Percentiles rank a stretch among this genome's conserved stretches.
These are phyloP conservation scores for Chlorella sp. DNA, from an alignment of 139 green algal species.

Conservation along the genomic window DNA sequence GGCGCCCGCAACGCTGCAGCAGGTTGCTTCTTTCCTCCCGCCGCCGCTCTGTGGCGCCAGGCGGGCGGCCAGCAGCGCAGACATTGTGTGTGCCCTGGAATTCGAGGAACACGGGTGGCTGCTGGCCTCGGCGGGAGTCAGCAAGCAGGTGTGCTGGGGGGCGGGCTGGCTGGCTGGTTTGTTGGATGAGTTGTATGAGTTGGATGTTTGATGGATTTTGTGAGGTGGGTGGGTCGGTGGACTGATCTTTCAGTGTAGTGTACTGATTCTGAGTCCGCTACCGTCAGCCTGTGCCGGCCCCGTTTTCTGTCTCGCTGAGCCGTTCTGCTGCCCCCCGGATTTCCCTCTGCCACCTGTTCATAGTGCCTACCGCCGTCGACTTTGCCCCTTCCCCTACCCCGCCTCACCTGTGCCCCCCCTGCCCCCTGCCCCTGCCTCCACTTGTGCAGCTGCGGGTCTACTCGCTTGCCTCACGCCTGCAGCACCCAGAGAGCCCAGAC, in stretches of 20 bases:
- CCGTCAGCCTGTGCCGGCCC: neutral
- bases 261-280: neutral
- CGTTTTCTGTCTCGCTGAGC: neutral
- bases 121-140: constrained; percentile 67
- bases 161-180: neutral
- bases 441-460: constrained; percentile 52
- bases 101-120: constrained; percentile 67
- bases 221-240: neutral
- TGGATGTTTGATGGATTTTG: neutral
- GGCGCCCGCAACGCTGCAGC: neutral
- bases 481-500: constrained; percentile 16
- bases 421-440: neutral
- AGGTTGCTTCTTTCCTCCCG: constrained; percentile 33
- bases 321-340: too few species aligned
- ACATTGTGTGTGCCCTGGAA: constrained; percentile 74
- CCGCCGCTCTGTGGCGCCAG: neutral
- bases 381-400: neutral
- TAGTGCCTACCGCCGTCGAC: too few species aligned
- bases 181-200: neutral
- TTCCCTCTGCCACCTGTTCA: too few species aligned
- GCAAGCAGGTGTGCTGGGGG: constrained; percentile 57
- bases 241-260: neutral
- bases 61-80: constrained; percentile 6
- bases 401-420: neutral
- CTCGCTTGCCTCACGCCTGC: constrained; percentile 30